These are phyloP conservation scores for Aegilops sharonensis DNA, from an alignment of 176 grass and related monocot species.

Conservation along the genomic window DNA sequence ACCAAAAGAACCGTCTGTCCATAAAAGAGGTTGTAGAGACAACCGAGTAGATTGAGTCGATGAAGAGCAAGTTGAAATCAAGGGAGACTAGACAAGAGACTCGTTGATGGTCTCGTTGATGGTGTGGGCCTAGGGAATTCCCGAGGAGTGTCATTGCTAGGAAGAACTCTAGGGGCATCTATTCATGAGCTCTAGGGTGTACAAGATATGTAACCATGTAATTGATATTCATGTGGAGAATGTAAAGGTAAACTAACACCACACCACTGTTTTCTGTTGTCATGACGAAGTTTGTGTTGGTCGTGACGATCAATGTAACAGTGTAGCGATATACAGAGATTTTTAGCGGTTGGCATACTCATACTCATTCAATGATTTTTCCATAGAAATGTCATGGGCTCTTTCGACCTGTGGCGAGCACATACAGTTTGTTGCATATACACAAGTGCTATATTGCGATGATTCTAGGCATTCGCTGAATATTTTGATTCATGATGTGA, in stretches of 20 bases:
- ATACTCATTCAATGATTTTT: conserved; percentile 28
- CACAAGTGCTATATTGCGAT: too few species aligned
- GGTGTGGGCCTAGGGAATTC: background rate
- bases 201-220: conserved; percentile 8
- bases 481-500: too few species aligned
- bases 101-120: conserved; percentile 15
- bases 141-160: conserved; percentile 23
- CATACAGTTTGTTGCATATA: too few species aligned
- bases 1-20: conserved; percentile 68
- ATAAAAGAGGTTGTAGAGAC: conserved; percentile 82
- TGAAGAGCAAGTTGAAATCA: conserved; percentile 40
- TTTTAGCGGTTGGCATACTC: background rate
- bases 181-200: background rate
- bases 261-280: conserved; percentile 29
- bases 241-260: conserved; percentile 33
- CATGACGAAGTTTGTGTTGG: conserved; percentile 22
- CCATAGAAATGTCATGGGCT: background rate
- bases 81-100: conserved; percentile 31
- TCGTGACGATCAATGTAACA: conserved; percentile 35
- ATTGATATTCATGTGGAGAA: conserved; percentile 18
- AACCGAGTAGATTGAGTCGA: conserved; percentile 56
- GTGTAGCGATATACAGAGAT: background rate
- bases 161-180: conserved; percentile 36
- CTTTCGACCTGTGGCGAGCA: too few species aligned
- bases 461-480: too few species aligned